A percentile compares a stretch with the other conserved stretches of the same genome.
Evolutionary conservation across 169 alveolate species (phyloP).

Genomic region (Cryptosporidium andersoni): DNA sequence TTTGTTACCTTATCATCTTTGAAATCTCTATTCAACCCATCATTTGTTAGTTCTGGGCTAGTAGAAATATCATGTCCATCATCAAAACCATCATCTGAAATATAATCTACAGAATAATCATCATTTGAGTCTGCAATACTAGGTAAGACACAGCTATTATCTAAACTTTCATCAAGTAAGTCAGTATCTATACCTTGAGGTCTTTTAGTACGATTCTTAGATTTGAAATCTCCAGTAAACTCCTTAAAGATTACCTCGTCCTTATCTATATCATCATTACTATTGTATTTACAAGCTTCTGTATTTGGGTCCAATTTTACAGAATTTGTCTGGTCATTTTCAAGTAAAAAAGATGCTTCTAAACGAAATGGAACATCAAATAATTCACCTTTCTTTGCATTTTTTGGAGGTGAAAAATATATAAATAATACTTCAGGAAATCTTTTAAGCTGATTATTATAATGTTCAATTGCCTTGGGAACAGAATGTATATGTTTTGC

Average conservation of each 20-base stretch:
- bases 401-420: conserved; percentile 84
- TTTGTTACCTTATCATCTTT: background rate
- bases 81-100: conserved; percentile 54
- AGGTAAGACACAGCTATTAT: background rate
- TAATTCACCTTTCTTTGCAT: conserved; percentile 87
- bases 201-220: conserved; percentile 9
- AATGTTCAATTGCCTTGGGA: conserved; percentile 83
- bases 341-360: conserved; percentile 81
- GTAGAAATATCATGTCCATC: conserved; percentile 14
- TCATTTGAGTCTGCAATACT: conserved; percentile 14
- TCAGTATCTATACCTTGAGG: background rate
- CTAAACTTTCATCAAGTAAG: background rate
- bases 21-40: conserved; percentile 1
- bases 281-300: background rate
- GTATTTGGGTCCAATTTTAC: background rate
- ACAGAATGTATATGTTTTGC: conserved; percentile 75
- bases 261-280: background rate
- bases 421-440: conserved; percentile 87
- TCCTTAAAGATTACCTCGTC: background rate
- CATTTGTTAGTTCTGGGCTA: conserved; percentile 6
- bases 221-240: background rate
- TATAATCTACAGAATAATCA: conserved; percentile 34
- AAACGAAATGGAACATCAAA: conserved; percentile 87
- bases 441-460: conserved; percentile 79
- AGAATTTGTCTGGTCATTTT: conserved; percentile 6